Evolutionary conservation across 345 rosid species (phyloP).

Genomic region (Conringia planisiliqua): DNA sequence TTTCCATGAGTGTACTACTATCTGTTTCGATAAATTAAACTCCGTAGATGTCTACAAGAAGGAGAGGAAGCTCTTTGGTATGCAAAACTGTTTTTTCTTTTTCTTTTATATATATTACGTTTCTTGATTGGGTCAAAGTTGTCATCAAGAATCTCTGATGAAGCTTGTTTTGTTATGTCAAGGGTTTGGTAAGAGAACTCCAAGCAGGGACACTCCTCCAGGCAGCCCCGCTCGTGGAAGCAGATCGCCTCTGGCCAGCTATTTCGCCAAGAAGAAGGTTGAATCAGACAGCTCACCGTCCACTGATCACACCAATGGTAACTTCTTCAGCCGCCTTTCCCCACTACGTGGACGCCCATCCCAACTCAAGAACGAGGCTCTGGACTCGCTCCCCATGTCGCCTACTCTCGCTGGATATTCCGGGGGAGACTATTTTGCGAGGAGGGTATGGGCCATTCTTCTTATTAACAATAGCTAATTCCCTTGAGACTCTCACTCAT

Average conservation of each 20-base stretch:
- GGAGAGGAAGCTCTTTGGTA: conserved; percentile 33
- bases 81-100: not conserved
- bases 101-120: not conserved
- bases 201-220: conserved; percentile 22
- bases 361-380: conserved; percentile 7
- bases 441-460: conserved; percentile 2
- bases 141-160: conserved; percentile 7
- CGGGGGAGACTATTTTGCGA: conserved; percentile 17
- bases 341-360: conserved; percentile 1
- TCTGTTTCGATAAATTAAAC: conserved; percentile 19
- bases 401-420: conserved; percentile 22
- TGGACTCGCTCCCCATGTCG: conserved; percentile 13
- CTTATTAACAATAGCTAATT: not conserved
- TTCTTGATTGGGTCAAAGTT: not conserved
- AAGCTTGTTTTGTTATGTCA: not conserved
- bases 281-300: conserved; percentile 15
- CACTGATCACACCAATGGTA: conserved; percentile 19
- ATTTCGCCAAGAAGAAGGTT: conserved; percentile 25
- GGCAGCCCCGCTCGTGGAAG: conserved; percentile 24
- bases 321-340: conserved; percentile 28
- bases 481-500: not conserved
- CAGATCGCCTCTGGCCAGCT: conserved; percentile 29
- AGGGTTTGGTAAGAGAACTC: conserved; percentile 30
- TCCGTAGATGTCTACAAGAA: conserved; percentile 26
- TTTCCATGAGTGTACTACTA: conserved; percentile 27